Evolutionary conservation across 1,284 basidiomycete species (phyloP), one percentile per base, ranked within the genome.

Genomic region (Rhodotorula glutinis): DNA sequence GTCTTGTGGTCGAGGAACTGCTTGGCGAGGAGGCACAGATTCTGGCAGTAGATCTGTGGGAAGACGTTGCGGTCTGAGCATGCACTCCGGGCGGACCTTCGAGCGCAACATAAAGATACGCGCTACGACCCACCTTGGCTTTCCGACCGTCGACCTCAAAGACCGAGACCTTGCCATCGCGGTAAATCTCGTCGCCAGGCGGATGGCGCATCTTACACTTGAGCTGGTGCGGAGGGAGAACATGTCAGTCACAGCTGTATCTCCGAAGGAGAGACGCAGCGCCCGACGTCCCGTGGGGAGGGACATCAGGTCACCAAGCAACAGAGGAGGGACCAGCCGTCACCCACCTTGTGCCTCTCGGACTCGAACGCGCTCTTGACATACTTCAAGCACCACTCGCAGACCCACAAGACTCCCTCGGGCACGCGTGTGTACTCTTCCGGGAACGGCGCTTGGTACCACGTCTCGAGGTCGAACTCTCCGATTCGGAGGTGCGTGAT

Each of bases 1-100:
- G 95, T 98, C 81, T 99, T 99, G 82, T 98, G 95, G 78, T 98
- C 94, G 73, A 99, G 86, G 79, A 98, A 99, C 92, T 98, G 97
- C 80, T 98, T 98, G 65, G 95, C 95, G 40, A 99, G 84, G 63
- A 99, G 83, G 80, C 96, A 98, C n/a, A 99, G 85, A 78, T 99
- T 98, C 79, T 98, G 96, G 78, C 96, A 98, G 79, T 98, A 99
- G 75, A 98, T 98, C 89, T 90, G 72, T 13, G 49, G 9, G 46
- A 11, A 17, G 10, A 17, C 30, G 17, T 44, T 16, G 43, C n/a
- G 30, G 25, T 1, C 27, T 17, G 9, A 4, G 40, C 11, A 29
- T 11, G 23, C n/a, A n/a, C n/a, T n/a, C n/a, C n/a, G n/a, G n/a
- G n/a, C n/a, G n/a, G n/a, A n/a, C n/a, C n/a, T n/a, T 4, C 9